Evolutionary conservation across 352 stramenopile genomes (phyloP), one percentile per base, ranked within the genome.

Genomic region (Phytophthora chlamydospora): DNA sequence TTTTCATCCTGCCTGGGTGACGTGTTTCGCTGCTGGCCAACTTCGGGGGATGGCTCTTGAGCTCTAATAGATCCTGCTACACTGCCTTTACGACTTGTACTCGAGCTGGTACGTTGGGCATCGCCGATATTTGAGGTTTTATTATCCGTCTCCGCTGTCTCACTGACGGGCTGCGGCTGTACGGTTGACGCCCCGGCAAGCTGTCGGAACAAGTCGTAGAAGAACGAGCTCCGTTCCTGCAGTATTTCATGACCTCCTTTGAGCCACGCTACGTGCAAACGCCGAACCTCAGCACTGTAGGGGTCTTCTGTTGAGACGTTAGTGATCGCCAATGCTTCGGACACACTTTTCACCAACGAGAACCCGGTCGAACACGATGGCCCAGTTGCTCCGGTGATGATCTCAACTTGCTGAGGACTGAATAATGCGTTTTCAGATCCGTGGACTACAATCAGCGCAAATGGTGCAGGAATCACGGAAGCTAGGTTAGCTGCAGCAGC

Each of bases 161-260:
- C 8, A 1, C 27, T 32, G 16, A 10, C 34, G n/a, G 27, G 29
- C 31, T 58, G 27, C 5, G 42, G 36, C 6, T 17, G 42, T 42
- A 31, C 41, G 6, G 58, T 51, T 29, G 44, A 3, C 5, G 54
- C 43, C 14, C 6, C 56, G 2, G 58, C 59, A 9, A 89, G 63
- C 36, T 88, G 75, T 1, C 68, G 61, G 32, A 91, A 73, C 10
- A 92, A 71, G 7, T 85, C 69, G 39, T 80, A 71, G 31, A 90
- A 62, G 53, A 83, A 92, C 1, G 49, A 49, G 4, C 69, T 7
- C 2, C 83, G 76, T 54, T 94, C 85, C 58, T 94, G 83, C 5
- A 88, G 34, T 7, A 92, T 5, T 39, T 94, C 82, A 49, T 94
- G 80, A 0, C 85, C 85, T 40, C 79, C 78, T 61, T 92, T 92